Evolutionary conservation across 371 early-diverging fungal species (phyloP).

Genomic region (Amoeboaphelidium protococcarum): DNA sequence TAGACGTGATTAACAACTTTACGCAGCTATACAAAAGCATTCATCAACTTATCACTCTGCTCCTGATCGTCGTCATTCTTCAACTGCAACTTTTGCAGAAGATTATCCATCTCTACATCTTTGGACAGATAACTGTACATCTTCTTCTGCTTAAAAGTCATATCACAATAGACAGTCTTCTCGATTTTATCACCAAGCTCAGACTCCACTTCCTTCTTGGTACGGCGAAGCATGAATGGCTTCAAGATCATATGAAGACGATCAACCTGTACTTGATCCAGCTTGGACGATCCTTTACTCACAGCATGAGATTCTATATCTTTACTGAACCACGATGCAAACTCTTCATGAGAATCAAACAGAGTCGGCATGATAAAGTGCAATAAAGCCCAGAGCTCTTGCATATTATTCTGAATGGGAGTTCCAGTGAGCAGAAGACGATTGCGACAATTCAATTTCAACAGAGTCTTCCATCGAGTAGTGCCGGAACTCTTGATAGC

Average conservation of each 20-base stretch:
- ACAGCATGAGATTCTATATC: constrained; percentile 80
- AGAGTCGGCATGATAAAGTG: constrained; percentile 96
- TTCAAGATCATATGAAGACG: constrained; percentile 87
- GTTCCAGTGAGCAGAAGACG: constrained; percentile 84
- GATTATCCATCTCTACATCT: constrained; percentile 52
- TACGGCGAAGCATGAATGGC: constrained; percentile 94
- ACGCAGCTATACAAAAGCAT: constrained; percentile 91
- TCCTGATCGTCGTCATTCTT: constrained; percentile 12
- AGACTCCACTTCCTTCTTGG: constrained; percentile 86
- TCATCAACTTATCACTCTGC: constrained; percentile 49
- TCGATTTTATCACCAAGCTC: constrained; percentile 64
- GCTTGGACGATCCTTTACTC: constrained; percentile 34
- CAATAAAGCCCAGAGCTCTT: constrained; percentile 82
- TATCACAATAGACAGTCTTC: constrained; percentile 39
- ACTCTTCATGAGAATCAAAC: constrained; percentile 82
- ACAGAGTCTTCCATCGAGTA: constrained; percentile 74
- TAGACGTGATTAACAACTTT: constrained; percentile 97
- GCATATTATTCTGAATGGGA: constrained; percentile 88
- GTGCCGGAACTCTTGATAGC: constrained; percentile 80
- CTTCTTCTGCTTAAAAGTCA: constrained; percentile 56
- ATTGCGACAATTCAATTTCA: constrained; percentile 76
- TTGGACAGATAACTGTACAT: constrained; percentile 47
- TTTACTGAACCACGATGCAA: constrained; percentile 82
- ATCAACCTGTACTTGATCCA: constrained; percentile 67
- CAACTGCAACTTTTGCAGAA: constrained; percentile 38